Conservation (phyloP, 352 stramenopile genomes). For the Phytopythium delawarense region DNA sequence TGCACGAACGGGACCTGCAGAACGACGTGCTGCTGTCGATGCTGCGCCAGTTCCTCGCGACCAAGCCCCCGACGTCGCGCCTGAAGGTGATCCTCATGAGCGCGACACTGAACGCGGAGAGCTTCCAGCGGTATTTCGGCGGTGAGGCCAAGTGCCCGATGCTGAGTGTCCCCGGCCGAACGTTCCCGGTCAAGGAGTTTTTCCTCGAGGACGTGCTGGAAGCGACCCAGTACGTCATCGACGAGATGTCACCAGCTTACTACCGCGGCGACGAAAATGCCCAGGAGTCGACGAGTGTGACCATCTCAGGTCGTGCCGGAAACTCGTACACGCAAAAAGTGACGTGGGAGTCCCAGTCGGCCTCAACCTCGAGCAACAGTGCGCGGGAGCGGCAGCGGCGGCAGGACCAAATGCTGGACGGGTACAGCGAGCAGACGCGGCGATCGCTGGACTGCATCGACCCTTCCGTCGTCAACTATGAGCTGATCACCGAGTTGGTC, state of each 20-base stretch:
- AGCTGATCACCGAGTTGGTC: conserved; percentile 89
- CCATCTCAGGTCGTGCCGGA: conserved; percentile 55
- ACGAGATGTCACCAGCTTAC: conserved; percentile 60
- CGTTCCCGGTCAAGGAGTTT: conserved; percentile 95
- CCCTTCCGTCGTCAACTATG: conserved; percentile 93
- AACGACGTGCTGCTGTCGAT: conserved; percentile 91
- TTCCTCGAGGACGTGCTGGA: conserved; percentile 95
- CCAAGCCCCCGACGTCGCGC: conserved; percentile 28
- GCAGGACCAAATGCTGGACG: conserved; percentile 37
- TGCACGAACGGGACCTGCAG: conserved; percentile 95
- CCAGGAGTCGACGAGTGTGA: conserved; percentile 49
- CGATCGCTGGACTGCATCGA: conserved; percentile 83
- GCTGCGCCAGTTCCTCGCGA: conserved; percentile 77
- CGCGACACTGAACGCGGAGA: conserved; percentile 93
- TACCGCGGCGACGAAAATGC: conserved; percentile 21
- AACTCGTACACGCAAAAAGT: conserved; percentile 60
- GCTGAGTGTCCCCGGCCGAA: conserved; percentile 90
- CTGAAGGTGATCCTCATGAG: conserved; percentile 97
- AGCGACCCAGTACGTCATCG: conserved; percentile 79
- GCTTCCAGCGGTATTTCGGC: conserved; percentile 95
- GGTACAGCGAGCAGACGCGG: conserved; percentile 87
- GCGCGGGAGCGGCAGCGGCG: conserved; percentile 15
- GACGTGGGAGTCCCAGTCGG: conserved; percentile 48
- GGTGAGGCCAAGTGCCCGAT: conserved; percentile 78
- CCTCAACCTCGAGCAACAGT: conserved; percentile 30